Base-by-base conservation (phyloP, 2,329 filamentous ascomycete species). In the Raffaelea albimanens region DNA sequence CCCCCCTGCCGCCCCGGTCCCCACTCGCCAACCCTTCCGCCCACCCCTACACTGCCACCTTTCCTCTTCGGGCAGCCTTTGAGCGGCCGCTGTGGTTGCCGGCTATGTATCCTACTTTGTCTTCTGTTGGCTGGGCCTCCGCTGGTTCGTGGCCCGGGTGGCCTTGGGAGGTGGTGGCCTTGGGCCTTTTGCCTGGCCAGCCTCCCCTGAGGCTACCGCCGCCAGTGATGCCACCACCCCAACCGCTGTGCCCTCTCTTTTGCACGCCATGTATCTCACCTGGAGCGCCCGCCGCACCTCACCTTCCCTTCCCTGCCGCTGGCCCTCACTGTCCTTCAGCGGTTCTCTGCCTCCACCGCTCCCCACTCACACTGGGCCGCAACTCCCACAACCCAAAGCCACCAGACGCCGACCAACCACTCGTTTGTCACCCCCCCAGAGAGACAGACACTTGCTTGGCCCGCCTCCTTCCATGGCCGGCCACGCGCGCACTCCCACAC, bases 11-110 rank as follows among this genome's bases (percentile, higher is more conserved):
- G 11, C 41, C 34, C 43, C 38, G 40, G 21, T 20, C 22, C 34
- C 42, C 45, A 45, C 38, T 39, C 34, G 25, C n/a, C 18, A 38
- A 34, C 43, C 14, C 47, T 31, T n/a, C 33, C 43, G 13, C 31
- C 31, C 41, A 29, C 42, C 29, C 39, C 38, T 41, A 39, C 48
- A 43, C 45, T 52, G 47, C 47, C 52, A 50, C 52, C 45, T 45
- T 51, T 31, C 50, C 50, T 21, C 44, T 43, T 50, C 18, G 14
- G 41, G 52, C 25, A 7, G 25, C 13, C 13, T 29, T 29, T 29
- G 25, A 7, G 25, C 25, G 25, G 25, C 25, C 25, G 25, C 25
- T 29, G 13, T 29, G 25, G 25, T 29, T 29, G 25, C 7, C 25
- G 7, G 25, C 25, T 29, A 13, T n/a, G n/a, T n/a, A n/a, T n/a